phyloP scores from a whole-genome alignment of 306 rosid species.

The Calophaca sinica region DNA sequence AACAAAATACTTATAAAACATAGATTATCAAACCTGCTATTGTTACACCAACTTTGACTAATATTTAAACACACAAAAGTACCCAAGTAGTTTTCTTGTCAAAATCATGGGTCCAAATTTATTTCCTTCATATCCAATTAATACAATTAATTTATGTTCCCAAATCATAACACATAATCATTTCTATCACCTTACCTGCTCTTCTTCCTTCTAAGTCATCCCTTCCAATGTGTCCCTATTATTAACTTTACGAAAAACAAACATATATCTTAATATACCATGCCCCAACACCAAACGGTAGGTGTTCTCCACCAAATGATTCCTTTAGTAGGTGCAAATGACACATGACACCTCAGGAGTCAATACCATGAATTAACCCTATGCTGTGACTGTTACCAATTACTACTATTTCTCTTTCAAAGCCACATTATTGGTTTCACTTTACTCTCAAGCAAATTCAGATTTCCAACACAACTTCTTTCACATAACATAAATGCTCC shows the following conservation, averaged over 20 bases:
- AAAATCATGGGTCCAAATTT: constrained; percentile 37
- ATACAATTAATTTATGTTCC: constrained; percentile 1
- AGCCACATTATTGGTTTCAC: constrained; percentile 43
- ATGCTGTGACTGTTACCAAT: no score
- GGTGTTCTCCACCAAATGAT: not conserved
- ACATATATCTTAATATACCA: not conserved
- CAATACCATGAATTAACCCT: not conserved
- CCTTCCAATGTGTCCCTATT: not conserved
- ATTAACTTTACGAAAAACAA: not conserved
- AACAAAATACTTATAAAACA: not conserved
- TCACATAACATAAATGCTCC: constrained; percentile 28
- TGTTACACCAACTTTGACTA: constrained; percentile 42
- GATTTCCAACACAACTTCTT: constrained; percentile 3
- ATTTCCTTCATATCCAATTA: not conserved
- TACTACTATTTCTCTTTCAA: no score
- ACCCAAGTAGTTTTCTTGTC: constrained; percentile 38
- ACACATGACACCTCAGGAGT: constrained; percentile 26
- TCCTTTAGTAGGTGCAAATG: constrained; percentile 29
- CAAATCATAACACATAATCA: not conserved
- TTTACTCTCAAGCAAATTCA: constrained; percentile 44
- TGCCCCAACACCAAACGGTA: constrained; percentile 30
- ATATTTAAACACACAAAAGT: not conserved
- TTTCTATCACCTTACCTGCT: constrained; percentile 14
- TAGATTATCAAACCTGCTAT: not conserved
- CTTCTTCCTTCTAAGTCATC: constrained; percentile 23